These are phyloP conservation scores for Fusarium sp. DNA, from an alignment of 2,329 filamentous ascomycete species.

Conservation along the genomic window DNA sequence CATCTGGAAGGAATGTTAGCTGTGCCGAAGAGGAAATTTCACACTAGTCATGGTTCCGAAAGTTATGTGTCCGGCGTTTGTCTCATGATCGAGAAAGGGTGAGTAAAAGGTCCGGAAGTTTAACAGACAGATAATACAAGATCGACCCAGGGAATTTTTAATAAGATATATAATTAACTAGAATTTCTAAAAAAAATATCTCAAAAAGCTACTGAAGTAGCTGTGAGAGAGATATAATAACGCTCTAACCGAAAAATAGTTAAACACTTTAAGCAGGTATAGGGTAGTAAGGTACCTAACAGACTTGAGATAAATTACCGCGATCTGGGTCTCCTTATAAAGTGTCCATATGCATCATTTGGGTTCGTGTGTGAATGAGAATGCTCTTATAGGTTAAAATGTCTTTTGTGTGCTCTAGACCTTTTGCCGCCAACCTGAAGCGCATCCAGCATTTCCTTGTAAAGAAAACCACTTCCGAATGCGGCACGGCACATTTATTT, in stretches of 20 bases:
- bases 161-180: no score
- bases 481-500: not conserved
- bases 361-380: not conserved
- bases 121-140: not conserved
- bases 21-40: not conserved
- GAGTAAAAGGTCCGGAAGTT: not conserved
- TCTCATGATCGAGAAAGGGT: not conserved
- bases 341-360: not conserved
- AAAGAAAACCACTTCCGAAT: not conserved
- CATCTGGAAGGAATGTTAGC: not conserved
- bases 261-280: no score
- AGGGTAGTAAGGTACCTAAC: no score
- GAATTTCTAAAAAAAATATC: no score
- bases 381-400: not conserved
- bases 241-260: no score
- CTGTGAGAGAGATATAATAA: no score
- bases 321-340: not conserved
- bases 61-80: not conserved
- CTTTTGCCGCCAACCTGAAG: not conserved
- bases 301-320: not conserved
- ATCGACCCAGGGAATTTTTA: no score
- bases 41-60: not conserved
- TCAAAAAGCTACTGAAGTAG: no score
- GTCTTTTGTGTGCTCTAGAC: not conserved
- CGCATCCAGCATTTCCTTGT: not conserved